A percentile compares a stretch with the other conserved stretches of the same genome.
phyloP scores from a whole-genome alignment of 2,329 filamentous ascomycete genomes.

The Lachnellula subtilissima region DNA sequence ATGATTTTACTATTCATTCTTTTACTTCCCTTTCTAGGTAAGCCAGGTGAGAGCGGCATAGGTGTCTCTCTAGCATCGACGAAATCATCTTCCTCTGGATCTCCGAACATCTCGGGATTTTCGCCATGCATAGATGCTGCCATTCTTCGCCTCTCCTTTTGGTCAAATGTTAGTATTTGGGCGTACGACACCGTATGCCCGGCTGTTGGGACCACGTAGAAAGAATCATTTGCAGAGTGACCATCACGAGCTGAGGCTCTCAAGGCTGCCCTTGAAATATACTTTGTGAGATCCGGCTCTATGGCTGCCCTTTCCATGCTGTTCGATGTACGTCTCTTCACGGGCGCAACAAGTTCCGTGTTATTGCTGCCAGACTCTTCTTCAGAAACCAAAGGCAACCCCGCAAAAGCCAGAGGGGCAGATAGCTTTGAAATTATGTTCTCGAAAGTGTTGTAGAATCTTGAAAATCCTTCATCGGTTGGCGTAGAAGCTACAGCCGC shows the following conservation, averaged over 20 bases:
- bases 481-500: conserved; percentile 28
- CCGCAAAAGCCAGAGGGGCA: conserved; percentile 86
- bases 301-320: conserved; percentile 32
- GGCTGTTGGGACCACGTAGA: conserved; percentile 90
- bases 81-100: conserved; percentile 76
- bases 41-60: conserved; percentile 39
- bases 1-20: conserved; percentile 40
- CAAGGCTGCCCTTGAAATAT: conserved; percentile 82
- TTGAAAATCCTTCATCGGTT: conserved; percentile 74
- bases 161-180: conserved; percentile 70
- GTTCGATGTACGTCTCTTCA: conserved; percentile 26
- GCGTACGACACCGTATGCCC: conserved; percentile 92
- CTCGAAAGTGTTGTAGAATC: conserved; percentile 90
- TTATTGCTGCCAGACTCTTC: conserved; percentile 35
- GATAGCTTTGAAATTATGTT: conserved; percentile 84
- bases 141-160: conserved; percentile 60
- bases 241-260: conserved; percentile 69
- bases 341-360: conserved; percentile 35
- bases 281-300: conserved; percentile 73
- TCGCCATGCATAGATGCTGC: conserved; percentile 44
- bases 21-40: conserved; percentile 34
- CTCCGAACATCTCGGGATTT: conserved; percentile 34
- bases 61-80: conserved; percentile 75
- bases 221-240: conserved; percentile 64
- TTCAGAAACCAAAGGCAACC: conserved; percentile 67